Evolutionary conservation across 2,329 filamentous ascomycete genomes (phyloP), one percentile per base, ranked within the genome.

Genomic region (Helminthosporium solani): DNA sequence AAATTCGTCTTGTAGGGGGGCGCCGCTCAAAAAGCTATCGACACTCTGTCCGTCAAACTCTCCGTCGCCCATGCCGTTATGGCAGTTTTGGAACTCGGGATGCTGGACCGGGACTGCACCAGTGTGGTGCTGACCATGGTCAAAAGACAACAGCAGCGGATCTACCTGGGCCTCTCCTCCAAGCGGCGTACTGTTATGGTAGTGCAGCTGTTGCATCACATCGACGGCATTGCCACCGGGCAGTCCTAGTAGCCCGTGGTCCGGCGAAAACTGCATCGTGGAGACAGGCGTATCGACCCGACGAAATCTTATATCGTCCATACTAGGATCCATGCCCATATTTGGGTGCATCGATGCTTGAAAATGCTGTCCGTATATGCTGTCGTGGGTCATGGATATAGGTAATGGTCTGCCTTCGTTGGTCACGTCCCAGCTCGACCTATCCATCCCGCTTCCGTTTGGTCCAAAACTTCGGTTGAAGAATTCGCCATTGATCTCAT

Each of bases 371-470:
- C 74, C 72, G 44, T 73, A 72, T 39, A 72, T 56, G 33, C 75
- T 72, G 15, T 64, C 65, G 31, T 73, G 67, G 15, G 68, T 68
- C 54, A 78, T 75, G 25, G 73, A 72, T 47, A 71, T 64, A 16
- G 78, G 75, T 42, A 76, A 59, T 3, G 73, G 71, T 44, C 73
- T 71, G 19, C 77, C 75, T 33, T 79, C 78, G 55, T 81, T 79
- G 31, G 68, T 73, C 40, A 73, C 70, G 40, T 79, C 74, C 72
- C 79, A 83, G 1, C 75, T 73, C 2, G 77, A 77, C 50, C 67
- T 70, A 36, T 70, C 70, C 40, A 75, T 73, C n/a, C 57, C 58
- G 34, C 52, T 53, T 2, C 57, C 50, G 35, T 64, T 64, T 7
- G 58, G 52, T 8, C 58, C 63, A 43, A 61, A 69, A 6, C 52